Conservation (phyloP, 345 rosid species). For the Citrus hindsii region DNA sequence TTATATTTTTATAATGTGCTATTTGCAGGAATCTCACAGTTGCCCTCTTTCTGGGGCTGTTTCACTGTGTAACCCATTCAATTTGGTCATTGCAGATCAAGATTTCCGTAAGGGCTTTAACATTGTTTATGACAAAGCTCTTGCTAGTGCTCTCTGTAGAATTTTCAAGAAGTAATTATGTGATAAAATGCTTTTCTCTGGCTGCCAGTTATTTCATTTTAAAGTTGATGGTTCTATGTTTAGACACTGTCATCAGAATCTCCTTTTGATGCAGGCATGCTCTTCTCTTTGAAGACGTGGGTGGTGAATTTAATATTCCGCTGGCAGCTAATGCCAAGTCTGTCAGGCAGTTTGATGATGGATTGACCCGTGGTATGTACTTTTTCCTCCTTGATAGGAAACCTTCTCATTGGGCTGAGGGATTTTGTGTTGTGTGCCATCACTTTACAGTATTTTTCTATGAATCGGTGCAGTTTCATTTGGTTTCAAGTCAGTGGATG, state of each 20-base stretch:
- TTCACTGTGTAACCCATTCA: slow-evolving; percentile 90
- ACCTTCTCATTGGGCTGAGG: neutral
- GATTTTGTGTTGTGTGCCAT: neutral
- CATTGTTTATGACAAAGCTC: slow-evolving; percentile 74
- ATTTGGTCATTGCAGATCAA: slow-evolving; percentile 87
- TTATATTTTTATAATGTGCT: slow-evolving; percentile 4
- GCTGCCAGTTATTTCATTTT: slow-evolving; percentile 5
- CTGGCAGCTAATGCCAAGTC: slow-evolving; percentile 71
- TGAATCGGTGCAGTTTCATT: slow-evolving; percentile 61
- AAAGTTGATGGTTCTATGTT: slow-evolving; percentile 10
- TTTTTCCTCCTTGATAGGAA: neutral
- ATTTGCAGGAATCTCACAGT: slow-evolving; percentile 60
- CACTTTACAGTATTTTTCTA: neutral
- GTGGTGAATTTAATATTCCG: slow-evolving; percentile 70
- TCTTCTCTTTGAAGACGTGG: slow-evolving; percentile 81
- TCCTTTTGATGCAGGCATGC: slow-evolving; percentile 55
- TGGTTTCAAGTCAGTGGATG: slow-evolving; percentile 92
- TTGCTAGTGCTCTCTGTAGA: slow-evolving; percentile 59
- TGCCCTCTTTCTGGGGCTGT: slow-evolving; percentile 78
- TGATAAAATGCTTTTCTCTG: slow-evolving; percentile 13
- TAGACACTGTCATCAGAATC: neutral
- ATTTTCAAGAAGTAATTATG: slow-evolving; percentile 60
- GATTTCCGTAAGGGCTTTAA: slow-evolving; percentile 94
- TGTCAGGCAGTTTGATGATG: slow-evolving; percentile 83
- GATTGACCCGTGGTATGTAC: slow-evolving; percentile 66